Base-by-base conservation (phyloP, 2,329 filamentous ascomycete genomes). In the Paraphoma chrysanthemicola region DNA sequence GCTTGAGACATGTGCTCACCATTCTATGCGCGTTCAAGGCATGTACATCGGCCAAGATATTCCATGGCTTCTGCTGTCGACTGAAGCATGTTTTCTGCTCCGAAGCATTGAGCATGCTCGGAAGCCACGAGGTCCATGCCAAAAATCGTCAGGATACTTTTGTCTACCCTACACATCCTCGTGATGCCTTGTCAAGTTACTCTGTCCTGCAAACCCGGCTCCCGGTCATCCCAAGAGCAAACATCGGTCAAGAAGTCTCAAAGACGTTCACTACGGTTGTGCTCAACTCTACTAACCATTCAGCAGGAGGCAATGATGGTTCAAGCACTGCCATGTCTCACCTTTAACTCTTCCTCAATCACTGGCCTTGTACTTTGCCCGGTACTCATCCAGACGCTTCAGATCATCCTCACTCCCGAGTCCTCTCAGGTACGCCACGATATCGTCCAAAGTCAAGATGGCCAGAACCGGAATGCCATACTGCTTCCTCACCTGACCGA, bases 401-500 rank as follows among this genome's bases (percentile, higher is more conserved):
- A 83, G 64, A 63, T 83, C 80, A 16, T 81, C 79, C 48, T 77
- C 74, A 45, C 76, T 76, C 1, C 80, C 81, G 63, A 79, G 64
- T 33, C 72, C 71, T 70, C 75, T 77, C 66, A 82, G 66, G 50
- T 77, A 81, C 59, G 75, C 76, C 48, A 82, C 75, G 66, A 98
- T 88, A 77, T 98, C 92, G 70, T 93, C 87, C 63, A 98, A 83
- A 42, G 89, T 94, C 68, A 96, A 77, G 64, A 97, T 95, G 16
- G 92, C 85, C 64, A 93, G 82, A 57, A 97, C 92, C 1, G 93
- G 92, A 57, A 97, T 89, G 23, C 87, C 87, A 67, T 91, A 92
- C 80, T 96, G 90, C 77, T 89, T 90, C 77, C 88, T 88, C 57
- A 97, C 86, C 81, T 93, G 89, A 17, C 91, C 92, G 77, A 97